Base-by-base conservation (phyloP, 2,329 filamentous ascomycete species). In the Penicillium sp. region DNA sequence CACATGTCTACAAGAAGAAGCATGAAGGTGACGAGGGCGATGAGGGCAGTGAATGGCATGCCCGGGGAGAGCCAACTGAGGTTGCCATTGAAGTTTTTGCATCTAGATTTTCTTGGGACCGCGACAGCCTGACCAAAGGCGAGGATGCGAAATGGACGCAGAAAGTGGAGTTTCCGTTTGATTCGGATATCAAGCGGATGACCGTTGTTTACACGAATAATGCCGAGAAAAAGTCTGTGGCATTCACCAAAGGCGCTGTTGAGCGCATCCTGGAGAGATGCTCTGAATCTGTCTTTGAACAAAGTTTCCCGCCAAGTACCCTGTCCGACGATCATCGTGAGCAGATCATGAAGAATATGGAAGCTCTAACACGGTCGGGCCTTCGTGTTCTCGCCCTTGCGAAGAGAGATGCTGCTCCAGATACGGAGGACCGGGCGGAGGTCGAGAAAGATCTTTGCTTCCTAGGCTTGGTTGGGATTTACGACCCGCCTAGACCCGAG, bases 401-500 rank as follows among this genome's bases (percentile, higher is more conserved):
- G 6, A 78, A 56, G 18, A 29, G 51, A 14, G 44, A 51, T 14
- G 18, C 59, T 7, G 47, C 59, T 9, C 47, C 59, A 56, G 54
- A 19, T 35, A 69, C 73, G 2, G 74, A 78, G 2, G 71, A 73
- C 32, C 87, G 90, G 8, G 71, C 75, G 8, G 72, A 78, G 3
- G 80, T 91, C 11, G 90, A 93, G 67, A 74, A 76, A 23, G 78
- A 81, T 43, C 81, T 95, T 29, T 81, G 79, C 9, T 88, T 93
- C 56, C 80, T 90, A 7, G 91, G 91, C 18, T 81, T 96, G 7
- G 85, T 87, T 39, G 90, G 89, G 49, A 86, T 94, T 62, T 92
- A 92, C 70, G 90, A 94, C 63, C 90, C 90, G 8, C 90, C 90
- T 40, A 88, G 90, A 2, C 82, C 84, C 4, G 90, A 93, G 74